phyloP scores from a whole-genome alignment of 768 basidiomycete genomes.

The Auriculariales sp. region DNA sequence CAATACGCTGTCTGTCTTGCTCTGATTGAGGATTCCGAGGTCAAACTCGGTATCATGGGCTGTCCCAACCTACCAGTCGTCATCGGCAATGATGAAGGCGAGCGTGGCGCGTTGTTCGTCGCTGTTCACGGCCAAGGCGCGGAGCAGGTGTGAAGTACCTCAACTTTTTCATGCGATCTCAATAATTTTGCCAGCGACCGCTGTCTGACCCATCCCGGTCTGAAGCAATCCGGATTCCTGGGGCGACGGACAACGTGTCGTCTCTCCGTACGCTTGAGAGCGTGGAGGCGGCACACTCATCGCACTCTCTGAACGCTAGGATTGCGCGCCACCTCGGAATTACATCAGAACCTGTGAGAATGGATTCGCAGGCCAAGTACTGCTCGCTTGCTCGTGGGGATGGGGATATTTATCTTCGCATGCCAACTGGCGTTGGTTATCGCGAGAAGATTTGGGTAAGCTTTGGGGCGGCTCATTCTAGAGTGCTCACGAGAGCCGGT shows the following conservation, averaged over 20 bases:
- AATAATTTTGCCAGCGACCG: constrained; percentile 33
- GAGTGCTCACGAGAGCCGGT: background rate
- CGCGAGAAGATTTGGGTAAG: constrained; percentile 91
- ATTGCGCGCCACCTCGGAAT: constrained; percentile 57
- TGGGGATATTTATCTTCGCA: constrained; percentile 66
- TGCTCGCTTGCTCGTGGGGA: constrained; percentile 75
- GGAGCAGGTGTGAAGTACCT: constrained; percentile 34
- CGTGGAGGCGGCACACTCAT: constrained; percentile 82
- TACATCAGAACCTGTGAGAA: constrained; percentile 50
- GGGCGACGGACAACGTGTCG: constrained; percentile 25
- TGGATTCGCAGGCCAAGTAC: constrained; percentile 98
- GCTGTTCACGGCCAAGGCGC: constrained; percentile 81
- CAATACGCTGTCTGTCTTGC: constrained; percentile 90
- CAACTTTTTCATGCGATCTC: background rate
- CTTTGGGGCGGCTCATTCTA: background rate
- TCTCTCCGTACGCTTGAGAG: constrained; percentile 72
- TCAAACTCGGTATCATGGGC: constrained; percentile 75
- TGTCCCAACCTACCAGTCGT: constrained; percentile 80
- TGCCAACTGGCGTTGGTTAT: constrained; percentile 69
- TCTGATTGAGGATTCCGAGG: constrained; percentile 61
- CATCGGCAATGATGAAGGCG: constrained; percentile 34
- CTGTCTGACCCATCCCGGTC: constrained; percentile 33
- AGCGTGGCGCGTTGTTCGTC: constrained; percentile 70
- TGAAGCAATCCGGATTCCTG: constrained; percentile 39
- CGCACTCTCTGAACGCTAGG: constrained; percentile 69